phyloP scores from a whole-genome alignment of 1,139 yeast genomes.

The Geotrichum australiense region DNA sequence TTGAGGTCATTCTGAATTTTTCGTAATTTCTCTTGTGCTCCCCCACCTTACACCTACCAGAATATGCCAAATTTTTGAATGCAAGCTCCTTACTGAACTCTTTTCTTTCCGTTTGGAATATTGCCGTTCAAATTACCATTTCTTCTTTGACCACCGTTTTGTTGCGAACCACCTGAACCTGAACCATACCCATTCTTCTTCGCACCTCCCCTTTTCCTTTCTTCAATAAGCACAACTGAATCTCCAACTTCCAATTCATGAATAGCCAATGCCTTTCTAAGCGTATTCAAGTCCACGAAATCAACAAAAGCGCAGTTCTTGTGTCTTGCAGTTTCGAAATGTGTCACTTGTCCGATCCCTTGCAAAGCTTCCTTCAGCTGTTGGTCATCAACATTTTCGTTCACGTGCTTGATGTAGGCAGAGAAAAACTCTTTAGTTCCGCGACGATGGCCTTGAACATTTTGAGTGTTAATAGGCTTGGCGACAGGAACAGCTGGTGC shows the following conservation, averaged over 20 bases:
- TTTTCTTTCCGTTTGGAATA: neutral
- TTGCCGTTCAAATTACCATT: constrained; percentile 6
- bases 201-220: constrained; percentile 14
- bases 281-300: constrained; percentile 31
- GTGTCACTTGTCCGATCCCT: constrained; percentile 32
- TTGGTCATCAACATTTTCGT: constrained; percentile 27
- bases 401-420: constrained; percentile 36
- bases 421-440: constrained; percentile 30
- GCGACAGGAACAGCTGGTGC: constrained; percentile 13
- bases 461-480: constrained; percentile 4
- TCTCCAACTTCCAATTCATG: constrained; percentile 31
- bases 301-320: constrained; percentile 37
- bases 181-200: constrained; percentile 8
- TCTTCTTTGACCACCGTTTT: constrained; percentile 7
- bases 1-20: no score
- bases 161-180: neutral
- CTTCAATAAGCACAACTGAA: constrained; percentile 6
- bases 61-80: no score
- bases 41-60: no score
- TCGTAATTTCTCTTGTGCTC: no score
- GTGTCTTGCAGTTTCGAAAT: constrained; percentile 33
- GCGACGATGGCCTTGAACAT: constrained; percentile 13
- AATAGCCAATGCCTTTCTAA: constrained; percentile 31
- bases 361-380: constrained; percentile 30
- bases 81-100: neutral